Evolutionary conservation across 2,329 filamentous ascomycete genomes (phyloP).

Genomic region (Annulohypoxylon truncatum): DNA sequence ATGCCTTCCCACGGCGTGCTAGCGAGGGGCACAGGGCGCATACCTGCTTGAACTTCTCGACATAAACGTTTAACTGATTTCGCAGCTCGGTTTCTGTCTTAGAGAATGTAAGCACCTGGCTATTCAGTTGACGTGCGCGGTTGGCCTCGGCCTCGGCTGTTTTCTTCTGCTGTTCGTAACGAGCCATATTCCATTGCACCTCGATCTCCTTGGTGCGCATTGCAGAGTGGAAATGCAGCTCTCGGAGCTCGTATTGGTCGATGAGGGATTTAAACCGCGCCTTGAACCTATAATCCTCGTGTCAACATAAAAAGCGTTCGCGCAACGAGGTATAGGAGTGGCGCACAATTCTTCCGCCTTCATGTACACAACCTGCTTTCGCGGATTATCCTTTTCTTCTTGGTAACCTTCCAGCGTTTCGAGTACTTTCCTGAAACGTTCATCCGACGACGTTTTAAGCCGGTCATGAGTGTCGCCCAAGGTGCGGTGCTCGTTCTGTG

Average conservation of each 20-base stretch:
- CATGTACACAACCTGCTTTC: slow-evolving; percentile 83
- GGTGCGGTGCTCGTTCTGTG: slow-evolving; percentile 89
- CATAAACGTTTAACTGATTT: slow-evolving; percentile 97
- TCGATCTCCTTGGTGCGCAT: slow-evolving; percentile 96
- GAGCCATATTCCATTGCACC: slow-evolving; percentile 89
- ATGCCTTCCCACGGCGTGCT: slow-evolving; percentile 45
- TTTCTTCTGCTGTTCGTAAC: slow-evolving; percentile 91
- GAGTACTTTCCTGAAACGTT: slow-evolving; percentile 82
- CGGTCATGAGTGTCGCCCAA: slow-evolving; percentile 87
- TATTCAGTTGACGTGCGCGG: slow-evolving; percentile 85
- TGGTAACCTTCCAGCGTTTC: slow-evolving; percentile 90
- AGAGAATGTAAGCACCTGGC: slow-evolving; percentile 93
- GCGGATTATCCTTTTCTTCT: slow-evolving; percentile 84
- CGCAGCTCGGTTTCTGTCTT: slow-evolving; percentile 95
- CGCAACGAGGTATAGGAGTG: not conserved
- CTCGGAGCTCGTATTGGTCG: slow-evolving; percentile 95
- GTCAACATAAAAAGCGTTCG: slow-evolving; percentile 27
- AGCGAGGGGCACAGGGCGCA: slow-evolving; percentile 51
- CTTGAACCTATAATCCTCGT: slow-evolving; percentile 72
- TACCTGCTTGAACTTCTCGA: slow-evolving; percentile 99
- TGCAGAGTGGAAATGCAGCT: slow-evolving; percentile 91
- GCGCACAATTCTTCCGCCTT: slow-evolving; percentile 89
- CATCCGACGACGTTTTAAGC: slow-evolving; percentile 84
- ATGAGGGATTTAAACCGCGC: slow-evolving; percentile 92
- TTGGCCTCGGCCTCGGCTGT: slow-evolving; percentile 82